Base-by-base conservation (phyloP, 768 basidiomycete genomes). In the Daedaleopsis sinensis region DNA sequence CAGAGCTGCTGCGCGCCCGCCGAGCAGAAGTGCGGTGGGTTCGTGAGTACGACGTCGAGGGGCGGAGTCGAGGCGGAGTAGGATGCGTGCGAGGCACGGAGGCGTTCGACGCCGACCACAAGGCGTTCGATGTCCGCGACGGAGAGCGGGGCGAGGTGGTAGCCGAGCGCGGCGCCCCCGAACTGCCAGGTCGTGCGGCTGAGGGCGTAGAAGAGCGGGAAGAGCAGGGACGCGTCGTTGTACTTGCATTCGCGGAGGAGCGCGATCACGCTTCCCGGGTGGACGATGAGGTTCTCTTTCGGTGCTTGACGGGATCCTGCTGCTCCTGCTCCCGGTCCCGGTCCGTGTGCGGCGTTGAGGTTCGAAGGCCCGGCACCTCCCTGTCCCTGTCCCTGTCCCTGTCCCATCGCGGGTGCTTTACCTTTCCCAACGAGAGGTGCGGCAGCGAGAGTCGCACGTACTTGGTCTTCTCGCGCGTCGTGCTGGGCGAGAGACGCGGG, bases 191-290 rank as follows among this genome's bases (percentile, higher is more conserved):
- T 66, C 42, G 63, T 63, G 24, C 67, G 57, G 56, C 66, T 68
- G 53, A 70, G 68, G 23, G 67, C 68, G 60, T 72, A 70, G 66
- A 72, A 72, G 44, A 72, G 65, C 36, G 71, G 62, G 37, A 64
- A 64, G 52, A 70, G 64, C 7, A 69, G 54, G 16, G 51, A 52
- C 21, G 58, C 42, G 39, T 60, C 53, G 58, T 43, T 44, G 59
- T 63, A 65, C n/a, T 60, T 59, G 52, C 65, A 63, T 19, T 67
- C 58, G 56, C 71, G 67, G 9, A 72, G 69, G 35, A 72, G 67
- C 7, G 58, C 58, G 58, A 72, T 68, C 27, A 69, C 69, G 37
- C 38, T 49, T 15, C 68, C 68, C 5, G 71, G 71, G 39, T 68
- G 63, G 1, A 70, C 59, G 56, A 65, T 60, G 56, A 59, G 44